A percentile compares a stretch with the other conserved stretches of the same genome.
Evolutionary conservation across 768 basidiomycete species (phyloP).

Genomic region (Hygrocybe punicea): DNA sequence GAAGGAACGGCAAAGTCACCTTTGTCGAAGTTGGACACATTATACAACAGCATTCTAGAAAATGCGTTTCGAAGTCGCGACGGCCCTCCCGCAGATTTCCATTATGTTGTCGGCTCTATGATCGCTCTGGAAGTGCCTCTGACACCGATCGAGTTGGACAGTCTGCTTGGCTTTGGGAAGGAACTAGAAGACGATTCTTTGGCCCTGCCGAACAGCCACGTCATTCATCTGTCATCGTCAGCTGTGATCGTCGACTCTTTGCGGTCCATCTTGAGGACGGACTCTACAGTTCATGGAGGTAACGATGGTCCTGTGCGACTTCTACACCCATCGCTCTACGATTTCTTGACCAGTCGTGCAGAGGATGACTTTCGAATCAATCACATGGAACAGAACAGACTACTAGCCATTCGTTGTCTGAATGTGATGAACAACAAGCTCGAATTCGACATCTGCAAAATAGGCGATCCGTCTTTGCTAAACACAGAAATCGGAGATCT

Average conservation of each 20-base stretch:
- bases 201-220: background rate
- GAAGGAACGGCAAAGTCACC: background rate
- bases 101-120: slow-evolving; percentile 6
- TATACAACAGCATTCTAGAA: slow-evolving; percentile 2
- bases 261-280: background rate
- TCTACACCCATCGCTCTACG: slow-evolving; percentile 33
- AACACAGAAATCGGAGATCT: background rate
- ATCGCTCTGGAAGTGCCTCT: slow-evolving; percentile 1
- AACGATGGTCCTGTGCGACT: slow-evolving; percentile 23
- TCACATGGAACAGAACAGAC: background rate
- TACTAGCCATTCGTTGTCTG: background rate
- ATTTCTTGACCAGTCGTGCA: slow-evolving; percentile 29
- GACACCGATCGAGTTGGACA: background rate
- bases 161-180: slow-evolving; percentile 4
- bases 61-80: background rate
- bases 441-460: slow-evolving; percentile 6
- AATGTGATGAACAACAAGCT: slow-evolving; percentile 1
- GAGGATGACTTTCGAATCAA: background rate
- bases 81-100: background rate
- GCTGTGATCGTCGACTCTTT: background rate
- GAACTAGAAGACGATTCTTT: background rate
- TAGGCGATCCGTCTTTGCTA: background rate
- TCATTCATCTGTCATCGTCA: background rate
- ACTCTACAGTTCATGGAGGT: background rate
- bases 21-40: background rate